phyloP scores from a whole-genome alignment of 306 rosid genomes.

The Rosa rugosa region DNA sequence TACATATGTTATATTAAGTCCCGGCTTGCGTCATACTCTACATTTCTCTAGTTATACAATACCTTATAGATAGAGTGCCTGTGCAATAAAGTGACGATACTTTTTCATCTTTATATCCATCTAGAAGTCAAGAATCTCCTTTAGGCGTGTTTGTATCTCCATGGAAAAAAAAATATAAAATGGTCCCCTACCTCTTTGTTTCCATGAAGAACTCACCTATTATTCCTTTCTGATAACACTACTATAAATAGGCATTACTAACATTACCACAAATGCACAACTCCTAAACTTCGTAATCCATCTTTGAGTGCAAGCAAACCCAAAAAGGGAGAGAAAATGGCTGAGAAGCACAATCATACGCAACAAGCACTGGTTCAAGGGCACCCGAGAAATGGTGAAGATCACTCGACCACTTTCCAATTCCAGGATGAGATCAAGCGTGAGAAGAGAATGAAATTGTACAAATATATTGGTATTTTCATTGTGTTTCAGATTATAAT shows the following conservation, averaged over 20 bases:
- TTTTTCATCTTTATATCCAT: not conserved
- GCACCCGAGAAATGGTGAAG: not conserved
- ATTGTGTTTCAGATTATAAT: conserved; percentile 23
- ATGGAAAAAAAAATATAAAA: not conserved
- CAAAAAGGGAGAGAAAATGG: not conserved
- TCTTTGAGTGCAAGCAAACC: not conserved
- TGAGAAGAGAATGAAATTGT: conserved; percentile 15
- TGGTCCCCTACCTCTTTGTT: conserved; percentile 7
- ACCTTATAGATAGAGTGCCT: not conserved
- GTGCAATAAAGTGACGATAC: not conserved
- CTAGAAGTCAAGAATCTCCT: conserved; percentile 15
- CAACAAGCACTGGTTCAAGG: not conserved
- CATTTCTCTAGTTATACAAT: not conserved
- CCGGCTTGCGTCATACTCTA: not conserved
- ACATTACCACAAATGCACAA: not conserved
- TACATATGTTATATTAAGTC: not conserved
- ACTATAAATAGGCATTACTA: conserved; percentile 3
- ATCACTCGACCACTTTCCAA: not conserved
- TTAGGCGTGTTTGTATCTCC: not conserved
- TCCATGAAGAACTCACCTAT: conserved; percentile 12
- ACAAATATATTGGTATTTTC: conserved; percentile 9
- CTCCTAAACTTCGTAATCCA: not conserved
- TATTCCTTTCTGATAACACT: conserved; percentile 1
- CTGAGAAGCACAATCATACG: not conserved
- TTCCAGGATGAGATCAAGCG: conserved; percentile 9